These are phyloP conservation scores for Calocybe gambosa DNA, from an alignment of 1,284 basidiomycete species.

Conservation along the genomic window DNA sequence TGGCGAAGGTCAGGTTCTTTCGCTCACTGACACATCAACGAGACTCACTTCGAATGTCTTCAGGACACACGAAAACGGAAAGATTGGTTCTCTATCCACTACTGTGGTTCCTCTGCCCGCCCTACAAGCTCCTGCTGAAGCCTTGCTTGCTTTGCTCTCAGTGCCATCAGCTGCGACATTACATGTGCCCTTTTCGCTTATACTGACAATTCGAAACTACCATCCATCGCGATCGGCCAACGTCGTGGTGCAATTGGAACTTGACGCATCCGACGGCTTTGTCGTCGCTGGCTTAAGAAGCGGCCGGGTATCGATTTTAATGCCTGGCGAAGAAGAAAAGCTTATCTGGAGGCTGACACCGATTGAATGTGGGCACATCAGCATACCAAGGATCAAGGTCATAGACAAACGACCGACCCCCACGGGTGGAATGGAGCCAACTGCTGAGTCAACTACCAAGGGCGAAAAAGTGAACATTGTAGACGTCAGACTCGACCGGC, in stretches of 20 bases:
- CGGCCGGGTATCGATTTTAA: constrained; percentile 57
- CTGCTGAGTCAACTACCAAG: constrained; percentile 24
- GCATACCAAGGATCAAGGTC: constrained; percentile 53
- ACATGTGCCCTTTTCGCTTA: constrained; percentile 52
- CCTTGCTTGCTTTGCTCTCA: constrained; percentile 56
- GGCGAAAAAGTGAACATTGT: constrained; percentile 48
- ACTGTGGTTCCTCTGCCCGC: constrained; percentile 53
- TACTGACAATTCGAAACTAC: constrained; percentile 58
- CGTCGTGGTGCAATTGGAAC: constrained; percentile 60
- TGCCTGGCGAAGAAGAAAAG: constrained; percentile 63
- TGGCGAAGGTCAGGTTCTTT: constrained; percentile 57
- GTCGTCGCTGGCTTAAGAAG: constrained; percentile 65
- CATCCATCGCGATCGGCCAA: constrained; percentile 59
- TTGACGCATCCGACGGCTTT: constrained; percentile 59
- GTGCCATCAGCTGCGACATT: constrained; percentile 55
- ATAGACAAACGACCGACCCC: constrained; percentile 43
- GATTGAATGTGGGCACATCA: constrained; percentile 63
- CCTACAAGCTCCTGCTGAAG: constrained; percentile 51
- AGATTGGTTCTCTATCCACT: constrained; percentile 36
- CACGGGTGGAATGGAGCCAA: constrained; percentile 19
- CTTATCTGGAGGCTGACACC: constrained; percentile 64
- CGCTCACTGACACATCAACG: neutral
- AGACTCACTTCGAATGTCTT: neutral
- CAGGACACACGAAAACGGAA: constrained; percentile 39
- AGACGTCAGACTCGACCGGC: constrained; percentile 34